These are phyloP conservation scores for Lactuca saligna DNA, from an alignment of 129 eudicot genomes.

Conservation along the genomic window DNA sequence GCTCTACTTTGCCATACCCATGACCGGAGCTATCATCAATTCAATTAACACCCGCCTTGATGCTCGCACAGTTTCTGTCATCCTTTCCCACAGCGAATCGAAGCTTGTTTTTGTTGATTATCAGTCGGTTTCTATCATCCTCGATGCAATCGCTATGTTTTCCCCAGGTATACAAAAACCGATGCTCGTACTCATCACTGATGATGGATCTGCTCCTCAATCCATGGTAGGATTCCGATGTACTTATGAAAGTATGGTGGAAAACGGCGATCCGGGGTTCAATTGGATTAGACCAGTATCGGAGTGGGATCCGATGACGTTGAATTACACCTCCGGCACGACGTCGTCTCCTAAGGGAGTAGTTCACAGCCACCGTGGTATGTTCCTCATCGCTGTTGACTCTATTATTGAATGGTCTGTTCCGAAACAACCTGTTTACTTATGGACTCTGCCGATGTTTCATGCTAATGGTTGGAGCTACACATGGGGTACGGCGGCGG, in stretches of 20 bases:
- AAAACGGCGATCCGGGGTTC: constrained; percentile 45
- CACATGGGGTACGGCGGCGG: constrained; percentile 59
- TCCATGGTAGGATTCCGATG: neutral
- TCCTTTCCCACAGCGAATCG: constrained; percentile 44
- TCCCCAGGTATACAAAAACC: constrained; percentile 23
- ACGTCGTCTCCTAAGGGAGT: constrained; percentile 70
- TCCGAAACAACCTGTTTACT: constrained; percentile 47
- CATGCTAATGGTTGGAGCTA: constrained; percentile 62
- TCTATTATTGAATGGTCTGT: constrained; percentile 47
- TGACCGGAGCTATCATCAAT: constrained; percentile 56
- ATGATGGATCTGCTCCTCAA: constrained; percentile 6
- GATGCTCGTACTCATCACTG: constrained; percentile 33
- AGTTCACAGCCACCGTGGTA: constrained; percentile 49
- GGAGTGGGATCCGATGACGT: constrained; percentile 54
- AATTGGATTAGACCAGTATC: constrained; percentile 46
- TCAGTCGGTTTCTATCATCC: constrained; percentile 21
- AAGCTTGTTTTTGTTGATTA: constrained; percentile 47
- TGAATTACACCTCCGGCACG: constrained; percentile 67
- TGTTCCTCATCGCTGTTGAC: constrained; percentile 41
- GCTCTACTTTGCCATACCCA: constrained; percentile 61
- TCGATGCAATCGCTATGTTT: constrained; percentile 33
- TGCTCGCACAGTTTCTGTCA: constrained; percentile 41
- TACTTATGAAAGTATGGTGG: constrained; percentile 44
- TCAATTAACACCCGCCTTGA: constrained; percentile 61
- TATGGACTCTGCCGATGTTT: constrained; percentile 65